Percentiles rank a stretch among this genome's conserved stretches.
These are phyloP conservation scores for Aureobasidium subglaciale DNA, from an alignment of 2,329 filamentous ascomycete species.

Conservation along the genomic window DNA sequence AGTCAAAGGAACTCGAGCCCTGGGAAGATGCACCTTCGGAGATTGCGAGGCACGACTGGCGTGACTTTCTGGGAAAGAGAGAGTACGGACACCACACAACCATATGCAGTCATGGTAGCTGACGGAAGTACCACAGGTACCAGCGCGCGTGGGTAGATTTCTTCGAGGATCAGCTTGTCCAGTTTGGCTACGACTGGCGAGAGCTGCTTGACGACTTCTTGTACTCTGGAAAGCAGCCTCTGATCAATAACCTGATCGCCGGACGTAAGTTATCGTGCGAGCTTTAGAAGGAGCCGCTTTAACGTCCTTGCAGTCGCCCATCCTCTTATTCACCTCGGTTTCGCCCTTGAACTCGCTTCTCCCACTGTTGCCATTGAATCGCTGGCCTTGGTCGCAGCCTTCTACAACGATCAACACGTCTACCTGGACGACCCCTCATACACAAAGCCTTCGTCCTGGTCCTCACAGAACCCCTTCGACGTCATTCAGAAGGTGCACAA, in stretches of 20 bases:
- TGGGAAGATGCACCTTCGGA: constrained; percentile 84
- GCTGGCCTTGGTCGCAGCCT: constrained; percentile 59
- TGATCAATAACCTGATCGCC: constrained; percentile 72
- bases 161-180: constrained; percentile 83
- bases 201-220: constrained; percentile 68
- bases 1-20: constrained; percentile 63
- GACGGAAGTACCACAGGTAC: constrained; percentile 45
- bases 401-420: constrained; percentile 51
- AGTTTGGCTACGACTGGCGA: constrained; percentile 76
- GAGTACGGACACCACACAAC: constrained; percentile 38
- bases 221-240: constrained; percentile 63
- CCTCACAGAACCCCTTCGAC: constrained; percentile 56
- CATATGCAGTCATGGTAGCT: neutral
- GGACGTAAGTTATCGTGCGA: constrained; percentile 54
- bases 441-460: constrained; percentile 55
- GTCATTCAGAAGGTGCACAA: constrained; percentile 62
- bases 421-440: constrained; percentile 67
- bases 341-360: constrained; percentile 81
- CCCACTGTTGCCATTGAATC: constrained; percentile 86
- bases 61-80: constrained; percentile 70
- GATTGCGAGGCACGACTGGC: constrained; percentile 77
- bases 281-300: constrained; percentile 20
- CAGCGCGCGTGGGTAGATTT: constrained; percentile 91
- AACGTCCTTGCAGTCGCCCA: constrained; percentile 60
- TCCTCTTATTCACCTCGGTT: constrained; percentile 90